Evolutionary conservation across 176 grass and related monocot species (phyloP), one percentile per base, ranked within the genome.

Genomic region (Musa schizocarpa): DNA sequence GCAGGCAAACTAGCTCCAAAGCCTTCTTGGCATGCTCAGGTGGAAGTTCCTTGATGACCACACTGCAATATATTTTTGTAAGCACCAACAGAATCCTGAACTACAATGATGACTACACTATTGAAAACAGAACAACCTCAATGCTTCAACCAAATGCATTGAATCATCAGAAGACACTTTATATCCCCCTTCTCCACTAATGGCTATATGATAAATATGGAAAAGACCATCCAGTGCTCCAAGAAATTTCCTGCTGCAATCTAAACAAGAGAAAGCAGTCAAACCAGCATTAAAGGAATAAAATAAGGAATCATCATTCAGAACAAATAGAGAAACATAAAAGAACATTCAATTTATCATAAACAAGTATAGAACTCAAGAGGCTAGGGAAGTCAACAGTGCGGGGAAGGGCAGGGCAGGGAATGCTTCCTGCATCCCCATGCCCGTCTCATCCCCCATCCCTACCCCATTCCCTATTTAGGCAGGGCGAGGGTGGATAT

Each of bases 161-260:
- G 95, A 99, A 74, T 99, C 95, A 65, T 94, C 90, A 29, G 95
- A 88, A 73, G 95, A 99, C 84, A 99, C 88, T 92, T 99, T 99
- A 80, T 92, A 99, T 78, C 90, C 95, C 73, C 88, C 95, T 80
- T 94, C 88, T 76, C 95, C 95, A 79, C 95, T 99, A 68, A 94
- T 74, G 77, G 95, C 88, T 74, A 94, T 87, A 81, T 94, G 95
- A 62, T 99, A 99, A 78, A 99, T 92, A 76, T 89, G 84, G 83
- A 99, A 99, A 86, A 99, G 90, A 56, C 65, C 91, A 89, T 99
- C 95, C 62, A 99, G 66, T 56, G 88, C 90, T 73, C 91, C 90
- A 13, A 80, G 78, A 52, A 94, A 99, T 58, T 99, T 99, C 66
- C 80, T 82, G 86, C 88, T 89, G 34, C 90, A 99, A 79, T 92